Conservation (phyloP, 805 yeast genomes). For the Pichia californica region DNA sequence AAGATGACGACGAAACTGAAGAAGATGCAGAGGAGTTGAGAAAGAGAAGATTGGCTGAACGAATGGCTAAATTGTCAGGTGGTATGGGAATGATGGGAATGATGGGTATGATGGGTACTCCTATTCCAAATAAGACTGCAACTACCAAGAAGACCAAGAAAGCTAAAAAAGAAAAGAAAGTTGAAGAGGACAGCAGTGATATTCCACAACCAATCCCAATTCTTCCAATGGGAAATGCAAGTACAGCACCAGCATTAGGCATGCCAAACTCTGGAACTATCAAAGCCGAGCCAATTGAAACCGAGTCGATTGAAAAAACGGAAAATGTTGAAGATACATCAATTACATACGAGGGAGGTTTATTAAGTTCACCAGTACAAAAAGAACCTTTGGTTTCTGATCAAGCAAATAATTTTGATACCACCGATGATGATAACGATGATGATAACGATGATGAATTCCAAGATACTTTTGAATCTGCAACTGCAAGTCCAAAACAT, state of each 20-base stretch:
- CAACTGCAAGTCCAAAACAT: background rate
- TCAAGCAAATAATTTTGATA: background rate
- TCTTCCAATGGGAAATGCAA: constrained; percentile 43
- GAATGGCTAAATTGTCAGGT: constrained; percentile 96
- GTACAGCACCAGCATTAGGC: constrained; percentile 22
- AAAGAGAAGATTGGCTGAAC: constrained; percentile 71
- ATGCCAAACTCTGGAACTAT: too few species aligned
- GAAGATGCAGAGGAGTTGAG: constrained; percentile 73
- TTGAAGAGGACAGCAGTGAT: constrained; percentile 16
- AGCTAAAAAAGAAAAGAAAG: constrained; percentile 17
- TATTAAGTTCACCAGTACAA: too few species aligned
- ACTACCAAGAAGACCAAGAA: constrained; percentile 22
- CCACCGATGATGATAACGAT: background rate
- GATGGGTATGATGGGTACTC: constrained; percentile 46
- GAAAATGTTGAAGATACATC: too few species aligned
- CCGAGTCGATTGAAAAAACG: too few species aligned
- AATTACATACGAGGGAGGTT: too few species aligned
- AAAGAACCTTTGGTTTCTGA: constrained; percentile 10
- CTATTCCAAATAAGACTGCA: constrained; percentile 20
- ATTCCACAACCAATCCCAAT: constrained; percentile 41
- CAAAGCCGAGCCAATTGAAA: too few species aligned
- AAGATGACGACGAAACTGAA: constrained; percentile 47
- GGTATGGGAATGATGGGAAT: constrained; percentile 75
- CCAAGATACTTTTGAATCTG: constrained; percentile 4
- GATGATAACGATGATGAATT: constrained; percentile 4